A percentile compares a stretch with the other conserved stretches of the same genome.
phyloP scores from a whole-genome alignment of 257 asterid genomes.

The Solanum pimpinellifolium region DNA sequence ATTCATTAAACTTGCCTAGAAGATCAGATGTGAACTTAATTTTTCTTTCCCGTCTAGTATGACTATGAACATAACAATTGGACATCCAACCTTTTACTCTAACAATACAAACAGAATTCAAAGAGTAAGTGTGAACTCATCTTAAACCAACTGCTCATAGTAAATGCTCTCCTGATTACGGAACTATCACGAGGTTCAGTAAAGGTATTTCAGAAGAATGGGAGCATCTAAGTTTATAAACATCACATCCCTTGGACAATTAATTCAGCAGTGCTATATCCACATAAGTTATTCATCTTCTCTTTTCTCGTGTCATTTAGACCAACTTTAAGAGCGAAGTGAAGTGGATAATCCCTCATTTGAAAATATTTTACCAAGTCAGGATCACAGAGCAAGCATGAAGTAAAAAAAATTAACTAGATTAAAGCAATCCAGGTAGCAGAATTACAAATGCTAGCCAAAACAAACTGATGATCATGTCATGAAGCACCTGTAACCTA shows the following conservation, averaged over 20 bases:
- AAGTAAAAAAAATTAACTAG: background rate
- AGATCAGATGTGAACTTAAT: background rate
- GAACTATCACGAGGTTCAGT: background rate
- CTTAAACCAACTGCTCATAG: background rate
- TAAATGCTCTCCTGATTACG: background rate
- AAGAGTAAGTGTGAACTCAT: background rate
- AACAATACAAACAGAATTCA: background rate
- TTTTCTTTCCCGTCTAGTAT: background rate
- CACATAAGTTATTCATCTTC: background rate
- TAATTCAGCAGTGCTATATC: background rate
- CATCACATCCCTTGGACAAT: background rate
- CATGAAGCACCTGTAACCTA: conserved; percentile 13
- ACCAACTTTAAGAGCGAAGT: background rate
- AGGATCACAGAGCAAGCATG: background rate
- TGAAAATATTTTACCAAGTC: background rate
- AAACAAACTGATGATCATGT: background rate
- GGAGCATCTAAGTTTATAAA: background rate
- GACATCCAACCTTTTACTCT: background rate
- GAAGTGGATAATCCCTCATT: background rate
- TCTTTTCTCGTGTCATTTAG: background rate
- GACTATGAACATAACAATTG: background rate
- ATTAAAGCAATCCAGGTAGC: background rate
- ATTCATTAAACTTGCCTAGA: background rate
- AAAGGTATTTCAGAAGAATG: background rate
- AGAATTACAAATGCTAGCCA: background rate